Percentiles rank a stretch among this genome's conserved stretches.
These are phyloP conservation scores for Diaporthe sp. DNA, from an alignment of 2,329 filamentous ascomycete species.

Conservation along the genomic window DNA sequence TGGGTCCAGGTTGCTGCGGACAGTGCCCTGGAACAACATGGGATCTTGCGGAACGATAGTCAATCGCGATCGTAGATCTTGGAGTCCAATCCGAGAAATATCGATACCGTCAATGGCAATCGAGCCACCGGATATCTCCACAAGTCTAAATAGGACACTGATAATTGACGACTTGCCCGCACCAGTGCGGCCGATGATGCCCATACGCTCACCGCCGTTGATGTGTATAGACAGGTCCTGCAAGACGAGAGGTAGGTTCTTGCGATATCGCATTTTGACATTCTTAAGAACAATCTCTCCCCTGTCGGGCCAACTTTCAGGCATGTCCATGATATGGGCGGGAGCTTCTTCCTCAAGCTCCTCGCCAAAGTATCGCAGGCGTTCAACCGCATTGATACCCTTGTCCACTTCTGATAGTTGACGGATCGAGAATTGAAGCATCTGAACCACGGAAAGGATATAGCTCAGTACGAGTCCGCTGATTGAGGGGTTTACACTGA, in stretches of 20 bases:
- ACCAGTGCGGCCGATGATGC: slow-evolving; percentile 76
- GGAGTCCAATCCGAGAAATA: slow-evolving; percentile 71
- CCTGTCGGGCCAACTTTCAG: slow-evolving; percentile 84
- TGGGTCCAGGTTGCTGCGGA: slow-evolving; percentile 84
- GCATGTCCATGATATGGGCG: slow-evolving; percentile 80
- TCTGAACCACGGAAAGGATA: slow-evolving; percentile 91
- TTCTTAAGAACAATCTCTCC: slow-evolving; percentile 85
- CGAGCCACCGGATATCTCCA: slow-evolving; percentile 58
- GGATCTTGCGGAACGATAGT: slow-evolving; percentile 79
- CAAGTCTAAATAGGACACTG: slow-evolving; percentile 74
- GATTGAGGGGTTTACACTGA: slow-evolving; percentile 86
- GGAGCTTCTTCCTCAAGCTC: slow-evolving; percentile 91
- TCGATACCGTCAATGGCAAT: slow-evolving; percentile 63
- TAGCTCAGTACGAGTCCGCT: slow-evolving; percentile 92
- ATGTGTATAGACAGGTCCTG: slow-evolving; percentile 80
- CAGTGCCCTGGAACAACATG: slow-evolving; percentile 78
- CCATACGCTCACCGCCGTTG: slow-evolving; percentile 81
- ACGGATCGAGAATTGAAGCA: slow-evolving; percentile 95
- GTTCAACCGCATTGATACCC: slow-evolving; percentile 96
- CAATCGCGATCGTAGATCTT: slow-evolving; percentile 71
- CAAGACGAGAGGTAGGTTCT: slow-evolving; percentile 79
- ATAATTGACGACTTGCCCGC: slow-evolving; percentile 77
- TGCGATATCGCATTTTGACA: slow-evolving; percentile 84
- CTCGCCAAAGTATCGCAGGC: slow-evolving; percentile 90
- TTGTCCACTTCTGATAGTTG: slow-evolving; percentile 97